phyloP scores from a whole-genome alignment of 495 filamentous ascomycete species.

The Aspergillus nidulans region DNA sequence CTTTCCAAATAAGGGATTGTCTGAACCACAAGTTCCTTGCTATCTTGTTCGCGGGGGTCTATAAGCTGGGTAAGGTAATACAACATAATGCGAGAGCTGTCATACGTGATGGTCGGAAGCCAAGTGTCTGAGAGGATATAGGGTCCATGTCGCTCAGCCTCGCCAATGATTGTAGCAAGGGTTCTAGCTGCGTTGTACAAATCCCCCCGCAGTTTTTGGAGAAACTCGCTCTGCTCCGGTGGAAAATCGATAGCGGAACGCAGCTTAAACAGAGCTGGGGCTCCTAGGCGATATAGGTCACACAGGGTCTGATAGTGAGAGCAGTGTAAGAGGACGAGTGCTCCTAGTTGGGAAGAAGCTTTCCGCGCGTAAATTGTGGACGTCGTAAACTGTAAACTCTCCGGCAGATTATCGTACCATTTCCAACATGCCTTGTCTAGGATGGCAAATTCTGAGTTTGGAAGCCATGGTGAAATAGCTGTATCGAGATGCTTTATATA shows the following conservation, averaged over 20 bases:
- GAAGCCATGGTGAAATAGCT: slow-evolving; percentile 27
- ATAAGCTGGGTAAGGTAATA: slow-evolving; percentile 32
- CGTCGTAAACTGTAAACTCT: slow-evolving; percentile 24
- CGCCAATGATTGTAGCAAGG: slow-evolving; percentile 26
- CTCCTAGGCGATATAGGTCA: slow-evolving; percentile 31
- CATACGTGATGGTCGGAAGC: slow-evolving; percentile 32
- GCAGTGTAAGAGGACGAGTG: slow-evolving; percentile 28
- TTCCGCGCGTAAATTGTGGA: slow-evolving; percentile 32
- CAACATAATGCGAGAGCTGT: slow-evolving; percentile 32
- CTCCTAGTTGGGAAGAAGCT: slow-evolving; percentile 26
- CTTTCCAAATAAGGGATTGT: slow-evolving; percentile 24
- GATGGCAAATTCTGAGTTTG: slow-evolving; percentile 25
- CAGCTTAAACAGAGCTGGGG: slow-evolving; percentile 29
- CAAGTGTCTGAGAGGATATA: slow-evolving; percentile 29
- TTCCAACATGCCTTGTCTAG: slow-evolving; percentile 23
- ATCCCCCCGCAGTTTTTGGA: slow-evolving; percentile 20
- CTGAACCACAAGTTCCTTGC: slow-evolving; percentile 18
- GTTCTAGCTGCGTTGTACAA: slow-evolving; percentile 26
- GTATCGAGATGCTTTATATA: slow-evolving; percentile 32
- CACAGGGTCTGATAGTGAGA: slow-evolving; percentile 30
- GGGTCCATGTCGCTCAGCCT: slow-evolving; percentile 23
- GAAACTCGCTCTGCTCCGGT: slow-evolving; percentile 22
- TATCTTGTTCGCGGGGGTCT: slow-evolving; percentile 20
- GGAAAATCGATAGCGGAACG: slow-evolving; percentile 30
- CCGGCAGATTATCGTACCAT: slow-evolving; percentile 28